Evolutionary conservation across 139 green algal species (phyloP), one percentile per base, ranked within the genome.

Genomic region (Volvox africanus): DNA sequence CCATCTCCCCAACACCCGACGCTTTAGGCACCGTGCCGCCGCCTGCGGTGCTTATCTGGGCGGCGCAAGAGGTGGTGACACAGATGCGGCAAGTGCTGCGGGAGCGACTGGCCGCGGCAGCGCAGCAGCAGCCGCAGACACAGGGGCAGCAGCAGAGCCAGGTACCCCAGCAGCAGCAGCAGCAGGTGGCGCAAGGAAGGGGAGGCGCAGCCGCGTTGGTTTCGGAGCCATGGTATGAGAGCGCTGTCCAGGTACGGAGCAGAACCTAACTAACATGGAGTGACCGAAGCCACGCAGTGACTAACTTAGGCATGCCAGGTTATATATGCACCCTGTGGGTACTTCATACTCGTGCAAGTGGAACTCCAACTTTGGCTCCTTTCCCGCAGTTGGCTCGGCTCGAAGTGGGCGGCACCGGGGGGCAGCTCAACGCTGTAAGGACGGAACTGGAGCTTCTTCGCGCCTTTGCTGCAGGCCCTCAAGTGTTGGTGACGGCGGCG

Each of bases 391-490:
- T 87, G 13, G 81, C 81, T 16, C 81, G 61, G 61, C 61, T 77
- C 61, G 19, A 32, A 11, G 18, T 76, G 65, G 65, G 65, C 24
- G 65, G 65, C 65, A 73, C 65, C 65, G 21, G 2, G 65, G 21
- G 65, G 65, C 65, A 24, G 65, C 21, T 12, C 65, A 73, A 12
- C 65, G 65, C 65, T 28, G 65, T 12, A 6, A 73, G 30, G 26
- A 82, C 84, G 36, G 85, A 89, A 71, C 19, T 89, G 37, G n/a
- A 55, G 37, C 85, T 89, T n/a, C 71, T 90, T 50, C 73, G 50
- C 6, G 71, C 73, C n/a, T 83, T 83, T 24, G 86, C 71, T 3
- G 37, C 18, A 0, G 32, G 12, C 28, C 55, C 13, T 26, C 24
- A 55, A 32, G 11, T 26, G 50, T 24, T 26, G 13, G 24, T 26